Evolutionary conservation across 306 rosid species (phyloP).

Genomic region (Cicer judaicum): DNA sequence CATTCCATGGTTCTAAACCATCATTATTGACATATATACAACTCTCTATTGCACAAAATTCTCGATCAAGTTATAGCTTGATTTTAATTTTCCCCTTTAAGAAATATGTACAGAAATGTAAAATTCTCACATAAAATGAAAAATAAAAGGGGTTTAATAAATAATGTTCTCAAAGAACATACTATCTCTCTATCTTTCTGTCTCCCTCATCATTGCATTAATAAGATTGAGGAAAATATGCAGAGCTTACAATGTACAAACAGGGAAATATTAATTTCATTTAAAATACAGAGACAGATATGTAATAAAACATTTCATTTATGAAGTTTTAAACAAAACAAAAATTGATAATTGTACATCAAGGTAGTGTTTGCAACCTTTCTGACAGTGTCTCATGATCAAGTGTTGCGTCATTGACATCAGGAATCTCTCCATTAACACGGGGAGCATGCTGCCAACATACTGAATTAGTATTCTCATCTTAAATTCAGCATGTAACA

Average conservation of each 20-base stretch:
- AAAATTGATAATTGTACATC: constrained; percentile 5
- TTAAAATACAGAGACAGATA: not conserved
- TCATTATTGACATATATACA: constrained; percentile 9
- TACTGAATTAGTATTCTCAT: constrained; percentile 47
- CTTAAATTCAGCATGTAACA: constrained; percentile 23
- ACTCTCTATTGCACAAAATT: constrained; percentile 10
- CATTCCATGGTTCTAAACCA: constrained; percentile 3
- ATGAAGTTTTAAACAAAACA: constrained; percentile 9
- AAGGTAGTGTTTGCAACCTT: constrained; percentile 61
- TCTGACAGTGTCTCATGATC: constrained; percentile 83
- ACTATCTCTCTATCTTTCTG: not conserved
- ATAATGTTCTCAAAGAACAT: constrained; percentile 10
- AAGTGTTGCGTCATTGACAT: constrained; percentile 85
- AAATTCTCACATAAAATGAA: constrained; percentile 1
- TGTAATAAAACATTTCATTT: constrained; percentile 1
- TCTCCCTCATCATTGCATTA: constrained; percentile 8
- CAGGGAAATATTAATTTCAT: constrained; percentile 13
- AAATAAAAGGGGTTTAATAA: not conserved
- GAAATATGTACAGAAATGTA: constrained; percentile 7
- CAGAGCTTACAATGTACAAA: not conserved
- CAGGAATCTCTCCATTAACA: constrained; percentile 94
- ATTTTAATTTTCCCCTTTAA: constrained; percentile 23
- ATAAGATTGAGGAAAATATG: constrained; percentile 11
- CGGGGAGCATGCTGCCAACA: constrained; percentile 94
- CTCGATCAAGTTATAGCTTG: constrained; percentile 18